Base-by-base conservation (phyloP, 768 basidiomycete genomes). In the Punctularia strigosozonata region DNA sequence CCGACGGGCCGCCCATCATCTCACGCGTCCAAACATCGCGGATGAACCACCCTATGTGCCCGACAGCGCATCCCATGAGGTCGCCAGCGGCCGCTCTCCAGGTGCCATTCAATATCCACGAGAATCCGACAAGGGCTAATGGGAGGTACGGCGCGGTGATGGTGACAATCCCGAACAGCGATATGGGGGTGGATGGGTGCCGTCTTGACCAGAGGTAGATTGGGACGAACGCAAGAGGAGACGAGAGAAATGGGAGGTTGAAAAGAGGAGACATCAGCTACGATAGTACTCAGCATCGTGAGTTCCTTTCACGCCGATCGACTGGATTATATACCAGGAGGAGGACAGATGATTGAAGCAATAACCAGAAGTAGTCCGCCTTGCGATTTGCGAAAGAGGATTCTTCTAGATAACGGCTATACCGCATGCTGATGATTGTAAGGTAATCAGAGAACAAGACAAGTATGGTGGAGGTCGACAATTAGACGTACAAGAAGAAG, bases 131-230 rank as follows among this genome's bases (percentile, higher is more conserved):
- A 24, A 98, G 79, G 0, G 89, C 90, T 22, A 92, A 60, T 2
- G 94, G 94, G 5, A 99, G 78, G 58, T 99, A 97, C 0, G 94
- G 89, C 0, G 94, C 94, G 0, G 88, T 83, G 52, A 99, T 91
- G 3, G 88, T 97, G 51, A 98, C 69, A 20, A 98, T 65, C 6
- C 94, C 94, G 50, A 99, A 95, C 13, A 99, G 74, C 3, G 89
- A 92, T 42, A 99, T 90, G n/a, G 89, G 88, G 3, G 90, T 88
- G 4, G 82, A 77, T 3, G 94, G 91, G 55, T 99, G 94, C 17
- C 91, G 72, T 38, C 94, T 68, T 14, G 91, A 90, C 95, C 95
- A 99, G 43, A 98, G 68, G 57, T 99, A 99, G 28, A 97, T 95
- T 3, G 94, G 84, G 2, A 94, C 87, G 52, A 94, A 95, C 1